Evolutionary conservation across 345 rosid genomes (phyloP), one percentile per base, ranked within the genome.

Genomic region (Streptanthus diversifolius): DNA sequence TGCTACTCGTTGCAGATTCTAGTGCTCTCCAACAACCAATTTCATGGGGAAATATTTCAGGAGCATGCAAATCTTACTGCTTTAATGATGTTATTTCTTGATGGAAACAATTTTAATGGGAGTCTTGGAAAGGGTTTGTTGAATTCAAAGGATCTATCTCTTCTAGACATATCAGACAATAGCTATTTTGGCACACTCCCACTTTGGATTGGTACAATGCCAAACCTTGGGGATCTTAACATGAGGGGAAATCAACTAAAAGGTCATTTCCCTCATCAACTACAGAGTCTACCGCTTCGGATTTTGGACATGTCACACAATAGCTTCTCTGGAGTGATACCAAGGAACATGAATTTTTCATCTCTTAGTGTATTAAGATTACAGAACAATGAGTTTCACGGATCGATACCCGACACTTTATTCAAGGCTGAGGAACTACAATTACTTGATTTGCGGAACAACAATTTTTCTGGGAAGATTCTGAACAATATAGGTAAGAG

Each of bases 11-110:
- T 72, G 53, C 0, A 0, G 2, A 0, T 52, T 13, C 53, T 72
- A 5, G 63, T n/a, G 70, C 60, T 55, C 60, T 30, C 60, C 22
- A 30, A 30, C 6, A 55, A 55, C 60, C 22, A 55, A 8, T 32
- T 55, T 22, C 14, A 30, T 1, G 60, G 39, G 14, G 0, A 55
- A 15, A 17, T 55, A 30, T 55, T 55, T 30, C 22, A 7, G 3
- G 1, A 5, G 15, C 22, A 14, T 30, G 60, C 39, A 4, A 55
- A 55, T 55, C 39, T 55, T 32, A 55, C 39, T 55, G 0, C 14
- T 15, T n/a, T 55, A 55, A 0, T 0, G 1, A 4, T 0, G 14
- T 4, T 55, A 17, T 15, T 15, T 30, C 60, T 55, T 30, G 22
- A 55, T 55, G 39, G 60, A 10, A 55, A 55, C 37, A 3, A 9